These are phyloP conservation scores for Piloderma croceum DNA, from an alignment of 768 basidiomycete species.

Conservation along the genomic window DNA sequence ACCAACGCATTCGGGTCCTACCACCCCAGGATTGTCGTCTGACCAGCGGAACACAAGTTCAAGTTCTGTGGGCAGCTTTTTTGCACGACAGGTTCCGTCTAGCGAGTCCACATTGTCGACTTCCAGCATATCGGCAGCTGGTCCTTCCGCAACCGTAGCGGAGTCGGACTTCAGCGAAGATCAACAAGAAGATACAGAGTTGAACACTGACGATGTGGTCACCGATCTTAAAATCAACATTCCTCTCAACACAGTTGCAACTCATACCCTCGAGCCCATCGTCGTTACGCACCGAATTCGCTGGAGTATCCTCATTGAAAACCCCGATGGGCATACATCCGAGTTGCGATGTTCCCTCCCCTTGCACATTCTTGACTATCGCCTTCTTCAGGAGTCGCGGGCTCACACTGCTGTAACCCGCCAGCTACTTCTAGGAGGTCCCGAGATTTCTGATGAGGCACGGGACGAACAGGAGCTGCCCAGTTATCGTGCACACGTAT, in stretches of 20 bases:
- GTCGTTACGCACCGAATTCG: constrained; percentile 71
- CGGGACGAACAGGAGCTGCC: constrained; percentile 75
- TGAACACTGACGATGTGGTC: constrained; percentile 44
- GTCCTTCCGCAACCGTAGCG: not conserved
- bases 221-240: constrained; percentile 57
- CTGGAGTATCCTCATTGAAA: constrained; percentile 75
- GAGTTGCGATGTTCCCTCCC: constrained; percentile 95
- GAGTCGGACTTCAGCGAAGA: not conserved
- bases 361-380: constrained; percentile 71
- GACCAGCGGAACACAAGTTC: not conserved
- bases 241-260: constrained; percentile 59
- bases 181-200: constrained; percentile 14
- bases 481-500: constrained; percentile 83
- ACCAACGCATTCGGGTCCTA: not conserved
- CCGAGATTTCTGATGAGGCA: constrained; percentile 35
- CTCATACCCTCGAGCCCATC: constrained; percentile 73
- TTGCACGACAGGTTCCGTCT: not conserved
- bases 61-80: not conserved
- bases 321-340: constrained; percentile 87
- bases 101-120: not conserved
- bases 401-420: constrained; percentile 69
- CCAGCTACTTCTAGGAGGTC: constrained; percentile 51
- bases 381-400: constrained; percentile 70
- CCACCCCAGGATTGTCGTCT: constrained; percentile 7
- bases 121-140: constrained; percentile 5